Base-by-base conservation (phyloP, 129 eudicot species). In the Solidago caesia region DNA sequence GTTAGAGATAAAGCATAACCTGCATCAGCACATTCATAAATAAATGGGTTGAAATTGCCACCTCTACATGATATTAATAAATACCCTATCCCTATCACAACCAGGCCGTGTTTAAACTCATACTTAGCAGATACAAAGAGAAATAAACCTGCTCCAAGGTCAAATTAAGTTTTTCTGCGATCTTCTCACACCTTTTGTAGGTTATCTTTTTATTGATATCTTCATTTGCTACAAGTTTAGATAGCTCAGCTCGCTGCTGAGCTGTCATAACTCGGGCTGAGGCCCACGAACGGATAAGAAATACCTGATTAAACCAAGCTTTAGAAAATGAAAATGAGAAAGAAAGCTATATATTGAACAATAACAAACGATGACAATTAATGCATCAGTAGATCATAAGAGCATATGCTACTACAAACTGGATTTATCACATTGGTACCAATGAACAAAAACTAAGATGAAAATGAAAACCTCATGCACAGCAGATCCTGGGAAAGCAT, bases 401-500 rank as follows among this genome's bases (percentile, higher is more conserved):
- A 46, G 12, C 43, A 14, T 6, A 60, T 62, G 48, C 63, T 51
- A 15, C 26, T 49, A 65, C n/a, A 51, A 29, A 56, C 16, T 33
- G n/a, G 25, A 70, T 49, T 53, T n/a, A 53, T 53, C 21, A 53
- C 6, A 4, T 13, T 13, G 25, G 6, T 53, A 51, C 14, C 14
- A 33, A 33, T 33, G 3, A 33, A 33, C 39, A 33, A 33, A 1
- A 33, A 33, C 39, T 33, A 58, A 61, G 49, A 51, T 64, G 68
- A 15, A 47, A 68, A n/a, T 58, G 33, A 7, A 70, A 42, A 92
- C 98, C 98, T 90, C 92, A 82, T 68, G 84, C 66, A 93, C 97
- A 53, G 84, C 84, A 63, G 92, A 90, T 75, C 98, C 98, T 56
- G 98, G 98, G 76, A 93, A 93, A 41, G 97, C 92, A 80, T 79